Evolutionary conservation across 2,329 filamentous ascomycete genomes (phyloP), one percentile per base, ranked within the genome.

Genomic region (Aspergillus sojae): DNA sequence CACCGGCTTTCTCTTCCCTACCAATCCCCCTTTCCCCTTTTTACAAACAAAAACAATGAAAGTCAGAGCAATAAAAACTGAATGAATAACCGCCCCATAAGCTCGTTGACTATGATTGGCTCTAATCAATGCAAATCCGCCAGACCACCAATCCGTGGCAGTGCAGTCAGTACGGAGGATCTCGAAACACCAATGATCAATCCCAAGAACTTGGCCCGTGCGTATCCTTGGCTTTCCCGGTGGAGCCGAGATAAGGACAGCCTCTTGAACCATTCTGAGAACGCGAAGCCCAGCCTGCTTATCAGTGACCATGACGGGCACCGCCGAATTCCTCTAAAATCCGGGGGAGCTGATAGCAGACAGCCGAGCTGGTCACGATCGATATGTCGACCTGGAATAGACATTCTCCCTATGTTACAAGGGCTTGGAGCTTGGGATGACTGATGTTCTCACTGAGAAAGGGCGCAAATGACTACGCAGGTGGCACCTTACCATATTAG

Each of bases 311-410:
- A 54, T 16, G 12, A n/a, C 61, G 61, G 61, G 50, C n/a, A 34
- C 41, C 57, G 50, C 61, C 61, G 61, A 63, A 55, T 21, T 46
- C 53, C 21, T 36, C 26, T 14, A 14, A 10, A 23, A 46, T 58
- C n/a, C 6, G 19, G 58, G 28, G 36, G 9, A 16, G n/a, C 50
- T 60, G 61, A 63, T 63, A 60, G 61, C 61, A 39, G 53, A n/a
- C 23, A 34, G 52, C 57, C 61, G 61, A 63, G 26, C 28, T 28
- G 48, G 28, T 23, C 30, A n/a, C 26, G 16, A 30, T 53, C 21
- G 26, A 36, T n/a, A 32, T 30, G 28, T 28, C 11, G 28, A 19
- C 23, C 23, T n/a, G 34, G 57, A 52, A 28, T 26, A n/a, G 43
- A 61, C 21, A 30, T 56, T 43, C 39, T 61, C 50, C 52, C 26